phyloP scores from a whole-genome alignment of 2,329 filamentous ascomycete species.

The Didymella glomerata region DNA sequence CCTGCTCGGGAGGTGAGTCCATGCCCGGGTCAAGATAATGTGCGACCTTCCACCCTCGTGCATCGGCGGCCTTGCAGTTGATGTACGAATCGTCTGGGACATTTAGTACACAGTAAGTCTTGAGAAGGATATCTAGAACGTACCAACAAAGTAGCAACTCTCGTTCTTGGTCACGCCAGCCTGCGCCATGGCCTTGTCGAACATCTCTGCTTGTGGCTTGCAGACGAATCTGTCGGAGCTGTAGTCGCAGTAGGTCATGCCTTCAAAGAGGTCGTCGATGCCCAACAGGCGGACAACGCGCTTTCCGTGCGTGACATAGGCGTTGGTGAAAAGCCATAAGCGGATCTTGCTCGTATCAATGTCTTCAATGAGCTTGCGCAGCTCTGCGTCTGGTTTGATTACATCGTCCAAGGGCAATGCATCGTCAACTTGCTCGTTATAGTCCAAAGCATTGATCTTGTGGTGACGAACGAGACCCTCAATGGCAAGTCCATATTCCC shows the following conservation, averaged over 20 bases:
- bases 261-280: slow-evolving; percentile 90
- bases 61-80: slow-evolving; percentile 80
- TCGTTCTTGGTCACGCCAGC: slow-evolving; percentile 73
- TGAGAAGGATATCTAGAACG: slow-evolving; percentile 46
- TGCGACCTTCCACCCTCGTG: slow-evolving; percentile 83
- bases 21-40: slow-evolving; percentile 85
- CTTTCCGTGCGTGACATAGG: slow-evolving; percentile 86
- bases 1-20: slow-evolving; percentile 67
- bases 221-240: slow-evolving; percentile 75
- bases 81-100: slow-evolving; percentile 81
- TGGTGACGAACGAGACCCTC: slow-evolving; percentile 94
- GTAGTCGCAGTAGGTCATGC: slow-evolving; percentile 96
- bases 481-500: slow-evolving; percentile 95
- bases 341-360: slow-evolving; percentile 85
- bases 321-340: slow-evolving; percentile 95
- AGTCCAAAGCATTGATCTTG: slow-evolving; percentile 92
- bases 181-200: slow-evolving; percentile 85
- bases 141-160: slow-evolving; percentile 93
- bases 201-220: slow-evolving; percentile 87
- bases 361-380: slow-evolving; percentile 79
- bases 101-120: slow-evolving; percentile 22
- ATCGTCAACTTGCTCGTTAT: slow-evolving; percentile 94
- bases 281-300: slow-evolving; percentile 82
- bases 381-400: slow-evolving; percentile 77
- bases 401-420: slow-evolving; percentile 86